Conservation (phyloP, 2,329 filamentous ascomycete species). For the Nigrospora oryzae region DNA sequence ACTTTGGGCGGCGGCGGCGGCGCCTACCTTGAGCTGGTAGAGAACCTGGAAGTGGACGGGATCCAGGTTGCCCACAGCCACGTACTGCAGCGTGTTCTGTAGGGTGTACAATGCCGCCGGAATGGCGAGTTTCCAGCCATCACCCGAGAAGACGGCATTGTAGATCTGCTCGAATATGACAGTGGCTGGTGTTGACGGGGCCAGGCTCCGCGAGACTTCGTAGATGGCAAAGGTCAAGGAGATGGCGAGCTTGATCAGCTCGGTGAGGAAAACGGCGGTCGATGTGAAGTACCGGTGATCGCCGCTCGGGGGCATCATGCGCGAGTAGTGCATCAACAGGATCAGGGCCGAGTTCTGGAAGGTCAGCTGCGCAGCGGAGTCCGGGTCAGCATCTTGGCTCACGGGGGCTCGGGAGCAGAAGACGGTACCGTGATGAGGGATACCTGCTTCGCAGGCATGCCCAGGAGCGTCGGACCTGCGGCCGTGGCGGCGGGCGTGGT, state of each 20-base stretch:
- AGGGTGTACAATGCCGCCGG: constrained; percentile 84
- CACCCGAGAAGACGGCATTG: constrained; percentile 73
- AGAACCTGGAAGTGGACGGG: constrained; percentile 89
- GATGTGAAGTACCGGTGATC: constrained; percentile 89
- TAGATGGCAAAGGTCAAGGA: constrained; percentile 82
- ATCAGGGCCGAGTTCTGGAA: constrained; percentile 75
- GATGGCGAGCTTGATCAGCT: constrained; percentile 81
- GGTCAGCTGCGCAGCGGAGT: constrained; percentile 50
- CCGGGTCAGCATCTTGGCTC: constrained; percentile 3
- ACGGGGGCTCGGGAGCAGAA: background rate
- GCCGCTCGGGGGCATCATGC: constrained; percentile 77
- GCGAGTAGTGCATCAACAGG: constrained; percentile 86
- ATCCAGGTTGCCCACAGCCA: constrained; percentile 83
- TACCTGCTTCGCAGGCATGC: constrained; percentile 60
- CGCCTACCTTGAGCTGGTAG: constrained; percentile 75
- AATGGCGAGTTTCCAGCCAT: constrained; percentile 91
- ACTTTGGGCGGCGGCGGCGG: background rate
- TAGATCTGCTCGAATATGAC: constrained; percentile 74
- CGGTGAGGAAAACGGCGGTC: constrained; percentile 88
- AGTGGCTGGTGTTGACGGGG: constrained; percentile 71
- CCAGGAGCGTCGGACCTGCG: constrained; percentile 38
- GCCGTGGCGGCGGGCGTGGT: constrained; percentile 20
- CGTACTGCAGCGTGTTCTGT: constrained; percentile 89
- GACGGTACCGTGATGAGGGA: constrained; percentile 52
- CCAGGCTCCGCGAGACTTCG: constrained; percentile 71